Evolutionary conservation across 805 yeast species (phyloP), one percentile per base, ranked within the genome.

Genomic region (Saccharomycopsis guyanensis): DNA sequence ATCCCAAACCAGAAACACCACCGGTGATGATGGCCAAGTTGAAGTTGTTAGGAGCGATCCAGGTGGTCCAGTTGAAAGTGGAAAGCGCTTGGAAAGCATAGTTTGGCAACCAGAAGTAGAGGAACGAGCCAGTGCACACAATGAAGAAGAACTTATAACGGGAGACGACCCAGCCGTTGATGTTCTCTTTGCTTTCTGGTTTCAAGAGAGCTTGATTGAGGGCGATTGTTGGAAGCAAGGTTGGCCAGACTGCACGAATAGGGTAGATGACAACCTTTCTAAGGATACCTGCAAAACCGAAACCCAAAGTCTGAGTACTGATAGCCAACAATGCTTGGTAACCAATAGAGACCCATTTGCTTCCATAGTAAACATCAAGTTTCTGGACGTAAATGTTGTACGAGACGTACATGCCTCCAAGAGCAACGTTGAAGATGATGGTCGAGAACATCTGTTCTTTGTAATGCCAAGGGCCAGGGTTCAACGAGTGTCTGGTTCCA

Each of bases 381-480:
- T 59, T 61, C 48, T 60, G 65, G 3, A 61, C 58, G 32, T 61
- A 45, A 46, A 76, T 61, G 53, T 69, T 69, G 32, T 56, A 59
- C 29, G 63, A 60, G 38, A 66, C 72, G 43, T 65, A 64, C 33
- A 62, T 58, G 27, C 57, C 53, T 8, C 61, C 58, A 16, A 58
- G 56, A 13, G 70, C 64, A 20, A 67, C 66, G 35, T 66, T 61
- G 45, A 65, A 64, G 43, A 68, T 59, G 29, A 69, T 52, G 52
- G 86, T 75, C 1, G 81, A 66, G 48, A 81, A 68, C 79, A 78
- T 76, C 59, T 80, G 86, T 55, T 80, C 86, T 57, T 80, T 80
- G 52, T 60, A 66, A 24, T 69, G 64, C 81, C 83, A 81, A 10
- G 82, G 81, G 7, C 85, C 82, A 2, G 81, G 82, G 58, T 77